Evolutionary conservation across 208 protist genomes (phyloP).

Genomic region (Crithidia mellificae): DNA sequence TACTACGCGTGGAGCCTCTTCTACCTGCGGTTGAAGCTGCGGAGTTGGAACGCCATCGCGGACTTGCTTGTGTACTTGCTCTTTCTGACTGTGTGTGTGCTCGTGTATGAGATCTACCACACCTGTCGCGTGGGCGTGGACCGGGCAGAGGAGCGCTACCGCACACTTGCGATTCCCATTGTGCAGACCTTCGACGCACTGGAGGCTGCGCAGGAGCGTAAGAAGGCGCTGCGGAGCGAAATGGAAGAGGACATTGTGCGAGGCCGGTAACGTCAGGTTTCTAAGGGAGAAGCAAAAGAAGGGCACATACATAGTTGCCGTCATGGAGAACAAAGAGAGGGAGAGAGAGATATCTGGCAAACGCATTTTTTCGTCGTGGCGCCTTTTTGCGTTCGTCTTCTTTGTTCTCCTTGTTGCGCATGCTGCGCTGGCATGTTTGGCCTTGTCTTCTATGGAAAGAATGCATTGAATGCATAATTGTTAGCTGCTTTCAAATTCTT

Average conservation of each 20-base stretch:
- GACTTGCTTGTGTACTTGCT: conserved; percentile 77
- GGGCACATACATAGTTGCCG: not conserved
- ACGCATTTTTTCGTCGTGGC: too few relatives aligned
- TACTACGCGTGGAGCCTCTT: conserved; percentile 70
- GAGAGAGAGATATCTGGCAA: not conserved
- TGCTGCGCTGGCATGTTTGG: too few relatives aligned
- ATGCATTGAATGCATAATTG: too few relatives aligned
- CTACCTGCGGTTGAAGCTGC: conserved; percentile 57
- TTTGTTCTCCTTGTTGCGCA: too few relatives aligned
- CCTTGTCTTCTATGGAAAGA: too few relatives aligned
- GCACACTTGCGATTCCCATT: conserved; percentile 74
- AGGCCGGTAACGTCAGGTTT: conserved; percentile 1
- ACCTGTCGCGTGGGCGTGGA: conserved; percentile 77
- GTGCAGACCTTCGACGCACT: conserved; percentile 79
- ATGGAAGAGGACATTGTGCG: conserved; percentile 80
- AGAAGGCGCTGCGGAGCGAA: conserved; percentile 44
- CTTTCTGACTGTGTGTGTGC: conserved; percentile 60
- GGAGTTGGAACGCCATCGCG: conserved; percentile 64
- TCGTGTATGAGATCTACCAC: conserved; percentile 81
- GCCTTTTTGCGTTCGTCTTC: too few relatives aligned
- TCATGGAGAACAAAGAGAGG: not conserved
- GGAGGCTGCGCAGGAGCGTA: conserved; percentile 64
- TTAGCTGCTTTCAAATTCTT: too few relatives aligned
- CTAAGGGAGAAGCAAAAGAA: too few relatives aligned
- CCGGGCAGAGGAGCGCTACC: conserved; percentile 78